A percentile compares a stretch with the other conserved stretches of the same genome.
These are phyloP conservation scores for Alternaria infectoria DNA, from an alignment of 2,329 filamentous ascomycete species.

Conservation along the genomic window DNA sequence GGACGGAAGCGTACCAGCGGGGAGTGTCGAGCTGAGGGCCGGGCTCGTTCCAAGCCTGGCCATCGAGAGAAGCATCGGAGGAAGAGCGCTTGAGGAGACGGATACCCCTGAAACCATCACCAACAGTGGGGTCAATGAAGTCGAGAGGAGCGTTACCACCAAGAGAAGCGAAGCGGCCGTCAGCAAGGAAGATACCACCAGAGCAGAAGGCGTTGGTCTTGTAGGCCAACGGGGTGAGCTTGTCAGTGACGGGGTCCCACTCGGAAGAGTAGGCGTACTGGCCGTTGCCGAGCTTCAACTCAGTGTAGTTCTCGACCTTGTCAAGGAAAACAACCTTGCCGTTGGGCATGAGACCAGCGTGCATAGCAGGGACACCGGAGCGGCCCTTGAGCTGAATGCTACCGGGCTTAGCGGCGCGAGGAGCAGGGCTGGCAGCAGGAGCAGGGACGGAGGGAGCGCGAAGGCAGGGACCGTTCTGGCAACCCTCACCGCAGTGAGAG, in stretches of 20 bases:
- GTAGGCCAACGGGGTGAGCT: constrained; percentile 56
- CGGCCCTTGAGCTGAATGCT: constrained; percentile 59
- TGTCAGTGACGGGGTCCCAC: constrained; percentile 61
- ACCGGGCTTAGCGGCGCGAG: constrained; percentile 54
- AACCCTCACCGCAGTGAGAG: constrained; percentile 63
- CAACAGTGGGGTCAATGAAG: constrained; percentile 64
- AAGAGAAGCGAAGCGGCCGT: constrained; percentile 62
- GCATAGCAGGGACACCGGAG: constrained; percentile 69
- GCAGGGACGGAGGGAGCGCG: constrained; percentile 48
- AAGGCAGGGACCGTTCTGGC: constrained; percentile 59
- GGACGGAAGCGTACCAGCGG: constrained; percentile 67
- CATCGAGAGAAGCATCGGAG: constrained; percentile 54
- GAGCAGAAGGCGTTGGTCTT: constrained; percentile 68
- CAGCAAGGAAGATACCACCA: constrained; percentile 64
- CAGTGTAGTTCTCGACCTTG: constrained; percentile 68
- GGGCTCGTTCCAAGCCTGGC: constrained; percentile 61
- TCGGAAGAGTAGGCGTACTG: constrained; percentile 66
- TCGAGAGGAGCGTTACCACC: constrained; percentile 64
- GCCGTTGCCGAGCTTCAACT: constrained; percentile 60
- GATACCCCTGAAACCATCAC: constrained; percentile 64
- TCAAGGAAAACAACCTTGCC: constrained; percentile 66
- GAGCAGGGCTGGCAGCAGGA: constrained; percentile 55
- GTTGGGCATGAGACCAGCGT: constrained; percentile 65
- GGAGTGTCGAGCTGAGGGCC: constrained; percentile 61
- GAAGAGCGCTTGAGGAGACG: constrained; percentile 60